phyloP scores from a whole-genome alignment of 1,284 basidiomycete genomes.

The Entoloma clypeatum region DNA sequence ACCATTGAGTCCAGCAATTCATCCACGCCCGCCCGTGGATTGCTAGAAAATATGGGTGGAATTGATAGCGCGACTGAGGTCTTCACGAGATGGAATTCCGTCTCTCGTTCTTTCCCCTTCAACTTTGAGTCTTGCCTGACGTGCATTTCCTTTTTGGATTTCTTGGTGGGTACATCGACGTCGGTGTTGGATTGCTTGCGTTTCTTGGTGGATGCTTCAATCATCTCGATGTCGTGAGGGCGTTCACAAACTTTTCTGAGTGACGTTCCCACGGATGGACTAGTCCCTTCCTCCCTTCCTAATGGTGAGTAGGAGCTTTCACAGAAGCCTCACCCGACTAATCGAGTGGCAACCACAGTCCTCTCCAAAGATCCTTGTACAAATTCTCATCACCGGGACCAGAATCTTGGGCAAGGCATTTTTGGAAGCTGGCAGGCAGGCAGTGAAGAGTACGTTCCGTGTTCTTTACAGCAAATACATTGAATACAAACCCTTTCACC shows the following conservation, averaged over 20 bases:
- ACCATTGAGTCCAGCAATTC: constrained; percentile 92
- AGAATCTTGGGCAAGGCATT: constrained; percentile 92
- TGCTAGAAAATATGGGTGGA: constrained; percentile 75
- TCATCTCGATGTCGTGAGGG: constrained; percentile 23
- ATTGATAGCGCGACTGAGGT: constrained; percentile 75
- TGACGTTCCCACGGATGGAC: constrained; percentile 16
- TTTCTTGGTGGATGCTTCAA: constrained; percentile 43
- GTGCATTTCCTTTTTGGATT: constrained; percentile 28
- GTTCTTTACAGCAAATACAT: not conserved
- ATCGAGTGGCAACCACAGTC: constrained; percentile 42
- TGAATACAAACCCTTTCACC: constrained; percentile 2
- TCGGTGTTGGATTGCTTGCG: constrained; percentile 43
- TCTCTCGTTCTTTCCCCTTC: constrained; percentile 39
- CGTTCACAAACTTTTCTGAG: constrained; percentile 12
- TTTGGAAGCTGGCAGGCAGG: constrained; percentile 87
- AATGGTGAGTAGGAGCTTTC: constrained; percentile 18
- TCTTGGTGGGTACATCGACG: constrained; percentile 29
- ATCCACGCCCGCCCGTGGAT: constrained; percentile 69
- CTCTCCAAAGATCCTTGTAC: constrained; percentile 73
- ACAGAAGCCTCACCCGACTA: not conserved
- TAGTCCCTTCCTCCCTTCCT: not conserved
- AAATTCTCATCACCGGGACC: constrained; percentile 77
- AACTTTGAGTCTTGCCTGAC: constrained; percentile 21
- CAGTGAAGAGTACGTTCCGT: constrained; percentile 77
- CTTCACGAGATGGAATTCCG: constrained; percentile 65